Percentiles rank a stretch among this genome's conserved stretches.
Evolutionary conservation across 768 basidiomycete genomes (phyloP).

Genomic region (Exsudoporus frostii): DNA sequence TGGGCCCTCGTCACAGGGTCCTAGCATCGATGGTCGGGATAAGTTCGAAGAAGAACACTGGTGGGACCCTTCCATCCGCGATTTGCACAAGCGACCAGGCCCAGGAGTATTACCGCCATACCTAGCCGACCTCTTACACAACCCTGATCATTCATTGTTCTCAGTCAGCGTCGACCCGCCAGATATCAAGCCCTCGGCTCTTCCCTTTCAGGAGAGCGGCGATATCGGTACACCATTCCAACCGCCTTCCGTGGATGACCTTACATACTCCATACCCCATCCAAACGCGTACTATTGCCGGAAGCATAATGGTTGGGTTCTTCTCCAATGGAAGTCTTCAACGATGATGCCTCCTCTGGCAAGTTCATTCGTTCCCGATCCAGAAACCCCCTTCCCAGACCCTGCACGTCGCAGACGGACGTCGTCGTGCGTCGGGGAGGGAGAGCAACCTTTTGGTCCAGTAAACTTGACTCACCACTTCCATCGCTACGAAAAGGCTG

Average conservation of each 20-base stretch:
- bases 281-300: slow-evolving; percentile 82
- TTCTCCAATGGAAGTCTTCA: slow-evolving; percentile 67
- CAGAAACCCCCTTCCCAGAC: slow-evolving; percentile 52
- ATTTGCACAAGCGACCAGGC: slow-evolving; percentile 54
- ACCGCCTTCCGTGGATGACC: slow-evolving; percentile 58
- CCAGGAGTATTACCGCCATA: slow-evolving; percentile 67
- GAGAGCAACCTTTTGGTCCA: slow-evolving; percentile 42
- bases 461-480: slow-evolving; percentile 77
- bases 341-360: slow-evolving; percentile 59
- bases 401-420: slow-evolving; percentile 46
- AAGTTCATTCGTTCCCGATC: slow-evolving; percentile 44
- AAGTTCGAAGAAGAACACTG: slow-evolving; percentile 61
- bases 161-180: slow-evolving; percentile 47
- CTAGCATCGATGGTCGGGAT: slow-evolving; percentile 57
- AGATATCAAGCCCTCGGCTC: slow-evolving; percentile 25
- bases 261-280: slow-evolving; percentile 71
- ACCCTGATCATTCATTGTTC: slow-evolving; percentile 69
- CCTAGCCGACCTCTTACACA: slow-evolving; percentile 64
- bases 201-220: slow-evolving; percentile 20
- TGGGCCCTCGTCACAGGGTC: slow-evolving; percentile 26
- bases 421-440: slow-evolving; percentile 51
- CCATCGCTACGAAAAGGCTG: slow-evolving; percentile 67
- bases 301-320: slow-evolving; percentile 80
- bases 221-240: slow-evolving; percentile 14
- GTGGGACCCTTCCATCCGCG: slow-evolving; percentile 59